A percentile compares a stretch with the other conserved stretches of the same genome.
phyloP scores from a whole-genome alignment of 352 stramenopile species.

The Pythium rhizo-oryzae region DNA sequence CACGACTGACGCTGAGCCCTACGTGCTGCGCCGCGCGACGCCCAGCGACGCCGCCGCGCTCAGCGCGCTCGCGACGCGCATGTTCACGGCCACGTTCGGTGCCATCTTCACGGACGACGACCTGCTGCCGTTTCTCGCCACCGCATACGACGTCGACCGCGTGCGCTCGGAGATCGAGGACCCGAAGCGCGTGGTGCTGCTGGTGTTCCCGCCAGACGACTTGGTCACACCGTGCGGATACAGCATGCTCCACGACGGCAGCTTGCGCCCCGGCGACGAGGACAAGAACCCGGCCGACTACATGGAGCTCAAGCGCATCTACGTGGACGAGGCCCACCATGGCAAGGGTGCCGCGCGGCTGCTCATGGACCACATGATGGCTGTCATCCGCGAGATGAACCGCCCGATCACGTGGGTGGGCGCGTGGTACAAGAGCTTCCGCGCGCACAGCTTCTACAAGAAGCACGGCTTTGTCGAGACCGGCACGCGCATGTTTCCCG shows the following conservation, averaged over 20 bases:
- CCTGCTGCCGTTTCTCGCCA: conserved; percentile 19
- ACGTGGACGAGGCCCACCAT: conserved; percentile 35
- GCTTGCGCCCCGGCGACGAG: conserved; percentile 30
- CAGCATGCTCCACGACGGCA: conserved; percentile 31
- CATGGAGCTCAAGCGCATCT: conserved; percentile 40
- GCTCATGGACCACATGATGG: conserved; percentile 35
- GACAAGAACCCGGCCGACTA: conserved; percentile 17
- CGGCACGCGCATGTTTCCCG: conserved; percentile 31
- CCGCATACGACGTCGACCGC: conserved; percentile 27
- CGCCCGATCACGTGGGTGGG: conserved; percentile 35
- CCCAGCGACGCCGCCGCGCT: conserved; percentile 26
- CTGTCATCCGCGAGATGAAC: conserved; percentile 24
- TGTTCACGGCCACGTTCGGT: conserved; percentile 32
- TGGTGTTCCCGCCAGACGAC: conserved; percentile 26
- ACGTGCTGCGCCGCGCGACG: conserved; percentile 26
- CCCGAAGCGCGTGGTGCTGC: conserved; percentile 26
- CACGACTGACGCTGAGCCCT: neutral
- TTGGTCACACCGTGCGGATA: conserved; percentile 23
- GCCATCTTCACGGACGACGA: conserved; percentile 29
- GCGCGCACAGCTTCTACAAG: conserved; percentile 38
- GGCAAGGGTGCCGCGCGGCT: conserved; percentile 31
- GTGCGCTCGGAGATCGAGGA: conserved; percentile 31
- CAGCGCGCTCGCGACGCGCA: conserved; percentile 31
- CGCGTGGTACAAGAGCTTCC: conserved; percentile 33
- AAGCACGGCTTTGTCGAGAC: conserved; percentile 37